Conservation (phyloP, 768 basidiomycete species). For the Crepidotus variabilis region DNA sequence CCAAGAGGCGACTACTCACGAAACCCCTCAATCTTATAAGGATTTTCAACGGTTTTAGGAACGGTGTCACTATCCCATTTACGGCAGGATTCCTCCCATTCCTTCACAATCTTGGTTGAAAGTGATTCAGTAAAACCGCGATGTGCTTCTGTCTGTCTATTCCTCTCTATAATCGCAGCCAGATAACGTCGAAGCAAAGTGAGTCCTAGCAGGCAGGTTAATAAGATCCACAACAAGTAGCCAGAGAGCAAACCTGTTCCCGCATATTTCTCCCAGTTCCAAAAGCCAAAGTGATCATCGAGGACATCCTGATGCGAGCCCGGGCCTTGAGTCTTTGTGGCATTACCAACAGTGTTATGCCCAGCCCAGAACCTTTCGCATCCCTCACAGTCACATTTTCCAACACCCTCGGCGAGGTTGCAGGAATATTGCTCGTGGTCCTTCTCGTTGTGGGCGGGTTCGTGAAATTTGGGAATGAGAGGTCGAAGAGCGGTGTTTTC, state of each 20-base stretch:
- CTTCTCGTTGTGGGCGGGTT: slow-evolving; percentile 20
- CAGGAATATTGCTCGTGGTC: slow-evolving; percentile 24
- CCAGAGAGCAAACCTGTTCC: neutral
- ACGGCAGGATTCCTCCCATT: slow-evolving; percentile 10
- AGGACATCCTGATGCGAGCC: slow-evolving; percentile 24
- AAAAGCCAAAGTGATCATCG: slow-evolving; percentile 27
- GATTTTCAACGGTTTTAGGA: slow-evolving; percentile 10
- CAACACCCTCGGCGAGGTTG: slow-evolving; percentile 22
- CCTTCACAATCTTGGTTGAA: neutral
- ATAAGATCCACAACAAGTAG: slow-evolving; percentile 5
- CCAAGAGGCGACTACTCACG: neutral
- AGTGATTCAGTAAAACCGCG: slow-evolving; percentile 3
- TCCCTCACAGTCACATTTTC: slow-evolving; percentile 27
- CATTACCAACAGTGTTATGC: slow-evolving; percentile 21
- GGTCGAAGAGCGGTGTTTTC: slow-evolving; percentile 5
- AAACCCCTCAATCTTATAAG: neutral
- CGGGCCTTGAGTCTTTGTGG: slow-evolving; percentile 30
- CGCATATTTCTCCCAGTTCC: slow-evolving; percentile 26
- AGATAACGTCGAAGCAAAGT: slow-evolving; percentile 5
- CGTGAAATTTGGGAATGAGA: slow-evolving; percentile 29
- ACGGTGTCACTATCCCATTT: slow-evolving; percentile 8
- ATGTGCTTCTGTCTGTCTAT: slow-evolving; percentile 10
- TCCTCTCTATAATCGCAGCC: slow-evolving; percentile 8
- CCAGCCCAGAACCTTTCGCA: slow-evolving; percentile 29
- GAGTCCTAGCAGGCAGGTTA: neutral